Percentiles rank a stretch among this genome's conserved stretches.
phyloP scores from a whole-genome alignment of 2,329 filamentous ascomycete species.

The Byssothecium circinans region DNA sequence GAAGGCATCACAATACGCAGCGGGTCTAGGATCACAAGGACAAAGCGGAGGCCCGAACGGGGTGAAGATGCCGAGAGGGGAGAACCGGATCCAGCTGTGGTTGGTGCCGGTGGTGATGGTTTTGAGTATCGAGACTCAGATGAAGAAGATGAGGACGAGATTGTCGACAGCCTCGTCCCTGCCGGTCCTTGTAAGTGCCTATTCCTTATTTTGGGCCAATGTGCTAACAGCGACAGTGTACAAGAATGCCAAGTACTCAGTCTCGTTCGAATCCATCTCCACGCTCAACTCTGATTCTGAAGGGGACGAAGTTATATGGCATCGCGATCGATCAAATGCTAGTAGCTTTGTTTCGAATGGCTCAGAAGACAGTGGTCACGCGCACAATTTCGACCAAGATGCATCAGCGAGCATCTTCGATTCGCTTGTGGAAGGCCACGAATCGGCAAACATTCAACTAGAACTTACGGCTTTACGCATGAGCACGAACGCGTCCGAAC shows the following conservation, averaged over 20 bases:
- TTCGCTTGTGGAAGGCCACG: conserved; percentile 71
- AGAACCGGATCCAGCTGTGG: conserved; percentile 53
- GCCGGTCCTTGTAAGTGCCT: conserved; percentile 38
- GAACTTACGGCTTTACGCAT: conserved; percentile 94
- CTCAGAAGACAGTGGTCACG: conserved; percentile 59
- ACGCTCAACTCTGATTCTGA: conserved; percentile 60
- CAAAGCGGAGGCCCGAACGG: conserved; percentile 50
- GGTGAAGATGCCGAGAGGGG: conserved; percentile 42
- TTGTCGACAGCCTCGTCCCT: conserved; percentile 45
- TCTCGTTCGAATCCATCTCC: conserved; percentile 62
- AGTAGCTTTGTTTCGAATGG: conserved; percentile 74
- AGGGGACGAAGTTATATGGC: conserved; percentile 47
- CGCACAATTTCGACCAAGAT: conserved; percentile 78
- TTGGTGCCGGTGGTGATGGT: conserved; percentile 62
- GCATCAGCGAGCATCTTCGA: conserved; percentile 86
- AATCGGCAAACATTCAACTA: conserved; percentile 83
- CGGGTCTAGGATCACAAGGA: conserved; percentile 49
- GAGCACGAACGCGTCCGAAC: conserved; percentile 84
- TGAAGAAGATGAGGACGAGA: conserved; percentile 65
- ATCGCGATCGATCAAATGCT: conserved; percentile 60
- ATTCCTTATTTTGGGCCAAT: not conserved
- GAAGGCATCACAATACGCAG: conserved; percentile 57
- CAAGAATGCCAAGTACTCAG: conserved; percentile 51
- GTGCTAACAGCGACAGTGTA: conserved; percentile 47
- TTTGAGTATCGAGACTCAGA: conserved; percentile 61